phyloP scores from a whole-genome alignment of 805 yeast species.

The Starmerella apis region DNA sequence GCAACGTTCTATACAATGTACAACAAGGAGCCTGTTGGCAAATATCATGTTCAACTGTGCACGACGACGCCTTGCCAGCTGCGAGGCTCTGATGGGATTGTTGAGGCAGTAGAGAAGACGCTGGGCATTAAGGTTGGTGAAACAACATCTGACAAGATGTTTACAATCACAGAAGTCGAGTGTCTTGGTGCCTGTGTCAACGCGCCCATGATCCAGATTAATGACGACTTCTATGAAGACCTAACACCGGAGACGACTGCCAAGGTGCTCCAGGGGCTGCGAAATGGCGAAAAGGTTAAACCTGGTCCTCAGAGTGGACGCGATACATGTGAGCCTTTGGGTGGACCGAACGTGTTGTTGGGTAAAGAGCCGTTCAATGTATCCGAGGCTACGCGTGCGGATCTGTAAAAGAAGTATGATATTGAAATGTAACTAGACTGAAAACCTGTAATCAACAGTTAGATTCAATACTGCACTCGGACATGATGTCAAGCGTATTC shows the following conservation, averaged over 20 bases:
- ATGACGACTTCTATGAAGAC: conserved; percentile 77
- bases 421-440: not conserved
- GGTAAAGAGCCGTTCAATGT: conserved; percentile 57
- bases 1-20: conserved; percentile 90
- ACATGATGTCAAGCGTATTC: no score
- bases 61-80: conserved; percentile 85
- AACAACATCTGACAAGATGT: conserved; percentile 62
- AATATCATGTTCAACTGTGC: conserved; percentile 72
- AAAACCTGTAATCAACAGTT: not conserved
- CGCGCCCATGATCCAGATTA: conserved; percentile 78
- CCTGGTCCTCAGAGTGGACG: conserved; percentile 66
- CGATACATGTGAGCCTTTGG: conserved; percentile 63
- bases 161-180: conserved; percentile 79
- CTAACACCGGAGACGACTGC: conserved; percentile 57
- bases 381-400: conserved; percentile 59
- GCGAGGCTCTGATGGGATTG: conserved; percentile 70
- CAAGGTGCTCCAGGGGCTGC: conserved; percentile 50
- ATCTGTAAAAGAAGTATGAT: not conserved
- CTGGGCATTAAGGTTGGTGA: conserved; percentile 64
- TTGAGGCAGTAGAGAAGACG: conserved; percentile 53
- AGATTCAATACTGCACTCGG: no score
- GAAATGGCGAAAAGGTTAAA: conserved; percentile 48
- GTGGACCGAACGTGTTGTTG: conserved; percentile 55
- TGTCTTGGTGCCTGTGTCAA: conserved; percentile 88
- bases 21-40: conserved; percentile 77